Conservation (phyloP, 192 early-diverging fungal species). For the Linnemannia exigua region DNA sequence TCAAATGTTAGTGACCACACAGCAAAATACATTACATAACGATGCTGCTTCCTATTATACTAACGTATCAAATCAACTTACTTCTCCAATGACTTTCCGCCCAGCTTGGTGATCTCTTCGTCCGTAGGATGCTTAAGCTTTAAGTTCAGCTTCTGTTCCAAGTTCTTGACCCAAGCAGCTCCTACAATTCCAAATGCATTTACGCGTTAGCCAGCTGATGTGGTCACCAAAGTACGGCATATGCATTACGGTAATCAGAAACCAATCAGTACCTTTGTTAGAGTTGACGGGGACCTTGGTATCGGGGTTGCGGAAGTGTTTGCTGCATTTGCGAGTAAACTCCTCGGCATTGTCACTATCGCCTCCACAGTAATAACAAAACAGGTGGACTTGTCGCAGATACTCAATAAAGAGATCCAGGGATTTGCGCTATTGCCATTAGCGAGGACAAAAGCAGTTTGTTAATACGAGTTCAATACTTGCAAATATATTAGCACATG, state of each 20-base stretch:
- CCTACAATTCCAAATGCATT: slow-evolving; percentile 30
- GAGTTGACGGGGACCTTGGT: slow-evolving; percentile 43
- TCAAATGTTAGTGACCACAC: neutral
- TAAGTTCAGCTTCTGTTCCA: slow-evolving; percentile 68
- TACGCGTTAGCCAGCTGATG: neutral
- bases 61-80: slow-evolving; percentile 28
- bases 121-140: slow-evolving; percentile 59
- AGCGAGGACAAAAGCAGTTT: neutral
- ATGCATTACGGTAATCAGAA: neutral
- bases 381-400: slow-evolving; percentile 90
- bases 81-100: slow-evolving; percentile 65
- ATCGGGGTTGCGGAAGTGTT: slow-evolving; percentile 47
- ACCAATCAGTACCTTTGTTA: slow-evolving; percentile 18
- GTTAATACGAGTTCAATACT: neutral
- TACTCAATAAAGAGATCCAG: slow-evolving; percentile 92
- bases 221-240: neutral
- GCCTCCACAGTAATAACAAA: slow-evolving; percentile 95
- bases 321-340: slow-evolving; percentile 81
- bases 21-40: neutral
- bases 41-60: neutral
- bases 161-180: slow-evolving; percentile 66
- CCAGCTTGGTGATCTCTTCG: slow-evolving; percentile 62
- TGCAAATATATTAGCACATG: neutral
- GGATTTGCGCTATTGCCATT: slow-evolving; percentile 26
- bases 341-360: slow-evolving; percentile 89